phyloP scores from a whole-genome alignment of 192 early-diverging fungal genomes.

The Phlyctochytrium planicorne region DNA sequence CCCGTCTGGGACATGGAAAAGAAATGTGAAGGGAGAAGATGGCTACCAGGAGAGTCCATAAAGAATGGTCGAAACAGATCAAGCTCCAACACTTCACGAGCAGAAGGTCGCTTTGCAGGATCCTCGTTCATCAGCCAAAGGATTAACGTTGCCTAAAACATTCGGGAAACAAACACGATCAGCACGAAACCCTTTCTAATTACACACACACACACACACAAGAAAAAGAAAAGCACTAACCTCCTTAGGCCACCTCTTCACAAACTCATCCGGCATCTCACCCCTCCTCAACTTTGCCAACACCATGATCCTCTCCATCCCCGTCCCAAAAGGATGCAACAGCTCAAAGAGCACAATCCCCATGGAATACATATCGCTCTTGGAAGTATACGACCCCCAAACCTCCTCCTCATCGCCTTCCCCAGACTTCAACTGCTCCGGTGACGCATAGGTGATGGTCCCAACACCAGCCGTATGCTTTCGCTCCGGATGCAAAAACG shows the following conservation, averaged over 20 bases:
- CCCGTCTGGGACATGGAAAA: not conserved
- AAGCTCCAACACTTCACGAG: conserved; percentile 67
- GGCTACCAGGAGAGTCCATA: no score
- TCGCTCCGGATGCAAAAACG: not conserved
- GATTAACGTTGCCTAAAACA: conserved; percentile 68
- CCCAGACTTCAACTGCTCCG: conserved; percentile 67
- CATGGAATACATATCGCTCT: conserved; percentile 88
- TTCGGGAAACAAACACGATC: conserved; percentile 9
- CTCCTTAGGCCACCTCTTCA: conserved; percentile 69
- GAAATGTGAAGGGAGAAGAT: no score
- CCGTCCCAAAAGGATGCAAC: conserved; percentile 81
- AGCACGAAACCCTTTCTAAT: not conserved
- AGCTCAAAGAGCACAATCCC: conserved; percentile 98
- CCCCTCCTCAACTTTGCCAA: conserved; percentile 64
- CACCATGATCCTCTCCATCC: conserved; percentile 83
- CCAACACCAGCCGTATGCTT: conserved; percentile 64
- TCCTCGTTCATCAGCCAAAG: conserved; percentile 80
- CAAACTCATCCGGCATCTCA: conserved; percentile 69
- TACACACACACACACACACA: conserved; percentile 9
- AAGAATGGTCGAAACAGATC: not conserved
- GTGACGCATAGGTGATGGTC: conserved; percentile 81
- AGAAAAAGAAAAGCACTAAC: conserved; percentile 29
- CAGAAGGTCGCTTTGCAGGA: conserved; percentile 67
- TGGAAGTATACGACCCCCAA: conserved; percentile 45
- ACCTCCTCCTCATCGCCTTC: no score